phyloP scores from a whole-genome alignment of 768 basidiomycete genomes.

The Atractiella rhizophila region DNA sequence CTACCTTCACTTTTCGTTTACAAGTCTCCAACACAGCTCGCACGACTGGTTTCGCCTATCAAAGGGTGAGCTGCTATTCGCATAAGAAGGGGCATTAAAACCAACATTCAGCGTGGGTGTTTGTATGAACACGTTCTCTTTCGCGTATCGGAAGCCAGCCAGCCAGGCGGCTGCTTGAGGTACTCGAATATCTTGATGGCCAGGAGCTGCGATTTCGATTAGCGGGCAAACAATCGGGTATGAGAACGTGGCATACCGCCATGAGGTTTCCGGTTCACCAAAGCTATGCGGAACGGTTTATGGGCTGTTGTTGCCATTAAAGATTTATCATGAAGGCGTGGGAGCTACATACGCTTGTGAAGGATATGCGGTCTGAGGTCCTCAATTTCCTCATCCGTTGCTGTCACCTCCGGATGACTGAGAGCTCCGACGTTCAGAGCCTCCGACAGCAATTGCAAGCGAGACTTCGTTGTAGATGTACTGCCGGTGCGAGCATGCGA shows the following conservation, averaged over 20 bases:
- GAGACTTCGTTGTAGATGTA: not conserved
- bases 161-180: conserved; percentile 48
- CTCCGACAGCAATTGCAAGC: conserved; percentile 7
- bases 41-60: conserved; percentile 39
- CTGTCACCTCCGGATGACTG: conserved; percentile 23
- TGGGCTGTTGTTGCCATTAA: conserved; percentile 20
- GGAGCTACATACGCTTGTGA: conserved; percentile 22
- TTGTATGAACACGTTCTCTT: conserved; percentile 40
- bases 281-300: conserved; percentile 35
- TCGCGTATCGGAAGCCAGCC: conserved; percentile 35
- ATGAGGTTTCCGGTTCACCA: conserved; percentile 38
- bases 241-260: too few relatives aligned
- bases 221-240: too few relatives aligned
- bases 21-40: conserved; percentile 36
- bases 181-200: conserved; percentile 23
- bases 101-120: conserved; percentile 47
- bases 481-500: not conserved
- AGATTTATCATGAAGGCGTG: too few relatives aligned
- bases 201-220: too few relatives aligned
- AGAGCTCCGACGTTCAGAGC: conserved; percentile 21
- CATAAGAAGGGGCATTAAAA: too few relatives aligned
- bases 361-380: conserved; percentile 39
- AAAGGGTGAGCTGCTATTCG: conserved; percentile 47
- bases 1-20: conserved; percentile 35
- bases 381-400: conserved; percentile 25